A percentile compares a stretch with the other conserved stretches of the same genome.
These are phyloP conservation scores for Lachnellula subtilissima DNA, from an alignment of 2,329 filamentous ascomycete species.

Conservation along the genomic window DNA sequence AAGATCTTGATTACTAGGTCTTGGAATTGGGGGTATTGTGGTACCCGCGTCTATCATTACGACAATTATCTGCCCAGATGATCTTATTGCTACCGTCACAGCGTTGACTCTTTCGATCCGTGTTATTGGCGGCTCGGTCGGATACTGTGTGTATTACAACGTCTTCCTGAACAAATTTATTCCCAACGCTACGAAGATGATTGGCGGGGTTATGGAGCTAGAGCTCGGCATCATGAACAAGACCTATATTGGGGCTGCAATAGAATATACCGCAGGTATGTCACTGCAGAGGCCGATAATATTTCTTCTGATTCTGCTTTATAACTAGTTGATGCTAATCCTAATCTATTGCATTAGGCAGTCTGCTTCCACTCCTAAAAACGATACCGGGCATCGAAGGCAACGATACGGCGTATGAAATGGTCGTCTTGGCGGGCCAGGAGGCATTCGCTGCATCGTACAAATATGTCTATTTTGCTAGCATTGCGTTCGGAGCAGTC, in stretches of 20 bases:
- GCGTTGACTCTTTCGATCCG: constrained; percentile 66
- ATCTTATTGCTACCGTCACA: constrained; percentile 64
- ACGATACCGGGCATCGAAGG: constrained; percentile 50
- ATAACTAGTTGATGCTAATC: not conserved
- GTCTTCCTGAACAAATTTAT: constrained; percentile 43
- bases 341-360: not conserved
- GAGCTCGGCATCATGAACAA: not conserved
- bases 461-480: constrained; percentile 30
- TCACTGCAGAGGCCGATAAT: constrained; percentile 36
- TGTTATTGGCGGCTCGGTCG: constrained; percentile 61
- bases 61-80: constrained; percentile 65
- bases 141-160: constrained; percentile 56
- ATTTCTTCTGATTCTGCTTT: not conserved
- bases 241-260: not conserved
- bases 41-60: constrained; percentile 64
- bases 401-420: constrained; percentile 44
- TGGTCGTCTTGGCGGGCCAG: constrained; percentile 51
- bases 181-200: constrained; percentile 22
- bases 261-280: constrained; percentile 18
- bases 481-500: constrained; percentile 55
- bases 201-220: not conserved
- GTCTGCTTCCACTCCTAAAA: constrained; percentile 31
- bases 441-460: constrained; percentile 43
- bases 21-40: constrained; percentile 64
- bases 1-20: constrained; percentile 22